These are phyloP conservation scores for Aspergillus sp. DNA, from an alignment of 2,329 filamentous ascomycete species.

Conservation along the genomic window DNA sequence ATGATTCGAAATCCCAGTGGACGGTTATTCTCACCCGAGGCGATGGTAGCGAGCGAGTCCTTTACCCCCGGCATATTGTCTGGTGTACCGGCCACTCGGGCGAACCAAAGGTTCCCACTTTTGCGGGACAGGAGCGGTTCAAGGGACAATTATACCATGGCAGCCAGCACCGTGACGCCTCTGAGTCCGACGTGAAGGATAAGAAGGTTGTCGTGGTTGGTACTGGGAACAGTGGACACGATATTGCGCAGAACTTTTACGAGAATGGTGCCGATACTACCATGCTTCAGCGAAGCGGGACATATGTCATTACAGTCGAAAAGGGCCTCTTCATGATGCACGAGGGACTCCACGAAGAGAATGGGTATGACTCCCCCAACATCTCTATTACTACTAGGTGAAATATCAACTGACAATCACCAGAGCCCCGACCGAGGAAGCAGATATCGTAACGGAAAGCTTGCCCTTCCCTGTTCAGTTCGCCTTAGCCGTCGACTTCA, in stretches of 20 bases:
- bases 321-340: constrained; percentile 41
- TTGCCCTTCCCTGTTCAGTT: constrained; percentile 44
- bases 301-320: constrained; percentile 44
- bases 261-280: constrained; percentile 46
- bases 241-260: constrained; percentile 46
- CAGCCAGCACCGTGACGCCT: constrained; percentile 37
- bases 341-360: constrained; percentile 42
- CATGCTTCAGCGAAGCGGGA: constrained; percentile 48
- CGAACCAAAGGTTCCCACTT: constrained; percentile 35
- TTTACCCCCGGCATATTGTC: constrained; percentile 42
- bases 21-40: constrained; percentile 25
- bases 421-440: constrained; percentile 45
- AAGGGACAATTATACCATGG: constrained; percentile 41
- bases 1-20: constrained; percentile 35
- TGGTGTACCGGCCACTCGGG: constrained; percentile 43
- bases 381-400: background rate
- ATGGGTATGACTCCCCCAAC: constrained; percentile 17
- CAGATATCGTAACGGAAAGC: constrained; percentile 43
- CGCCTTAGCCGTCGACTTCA: constrained; percentile 38
- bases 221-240: constrained; percentile 45
- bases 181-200: constrained; percentile 26
- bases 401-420: background rate
- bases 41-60: constrained; percentile 20
- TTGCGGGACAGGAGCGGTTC: constrained; percentile 37
- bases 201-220: constrained; percentile 47